phyloP scores from a whole-genome alignment of 768 basidiomycete species.

The Porphyrellus cyaneotinctus region DNA sequence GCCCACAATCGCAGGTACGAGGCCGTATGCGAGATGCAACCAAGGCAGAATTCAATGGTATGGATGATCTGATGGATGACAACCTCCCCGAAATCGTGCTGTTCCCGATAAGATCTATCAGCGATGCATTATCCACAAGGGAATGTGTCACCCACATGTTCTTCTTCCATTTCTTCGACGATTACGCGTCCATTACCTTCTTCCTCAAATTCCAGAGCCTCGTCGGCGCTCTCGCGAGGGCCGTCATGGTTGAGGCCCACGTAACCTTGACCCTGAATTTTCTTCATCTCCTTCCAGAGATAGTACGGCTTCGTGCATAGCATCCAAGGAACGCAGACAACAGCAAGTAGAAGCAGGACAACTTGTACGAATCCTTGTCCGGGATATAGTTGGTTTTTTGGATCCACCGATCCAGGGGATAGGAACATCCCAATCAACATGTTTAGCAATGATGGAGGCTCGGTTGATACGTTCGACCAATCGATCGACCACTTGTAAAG shows the following conservation, averaged over 20 bases:
- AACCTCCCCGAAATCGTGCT: slow-evolving; percentile 92
- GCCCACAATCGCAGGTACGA: slow-evolving; percentile 96
- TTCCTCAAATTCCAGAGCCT: slow-evolving; percentile 70
- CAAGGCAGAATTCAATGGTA: slow-evolving; percentile 98
- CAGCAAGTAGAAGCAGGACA: slow-evolving; percentile 71
- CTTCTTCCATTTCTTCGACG: slow-evolving; percentile 64
- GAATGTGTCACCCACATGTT: slow-evolving; percentile 54
- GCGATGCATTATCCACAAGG: slow-evolving; percentile 3
- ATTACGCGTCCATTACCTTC: slow-evolving; percentile 74
- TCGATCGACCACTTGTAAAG: slow-evolving; percentile 96
- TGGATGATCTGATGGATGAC: slow-evolving; percentile 98
- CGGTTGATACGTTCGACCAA: slow-evolving; percentile 66
- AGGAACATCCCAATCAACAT: slow-evolving; percentile 98
- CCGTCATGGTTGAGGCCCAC: slow-evolving; percentile 62
- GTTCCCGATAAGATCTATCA: slow-evolving; percentile 45
- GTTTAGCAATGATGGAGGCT: slow-evolving; percentile 88
- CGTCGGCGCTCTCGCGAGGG: slow-evolving; percentile 52
- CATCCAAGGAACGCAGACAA: slow-evolving; percentile 93
- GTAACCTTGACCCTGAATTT: slow-evolving; percentile 82
- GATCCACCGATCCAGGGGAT: slow-evolving; percentile 74
- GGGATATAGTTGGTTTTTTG: slow-evolving; percentile 67
- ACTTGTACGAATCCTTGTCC: slow-evolving; percentile 87
- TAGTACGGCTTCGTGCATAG: slow-evolving; percentile 90
- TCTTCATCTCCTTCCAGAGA: slow-evolving; percentile 84
- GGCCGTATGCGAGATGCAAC: slow-evolving; percentile 97